phyloP scores from a whole-genome alignment of 306 rosid genomes.

The Prunus armeniaca region DNA sequence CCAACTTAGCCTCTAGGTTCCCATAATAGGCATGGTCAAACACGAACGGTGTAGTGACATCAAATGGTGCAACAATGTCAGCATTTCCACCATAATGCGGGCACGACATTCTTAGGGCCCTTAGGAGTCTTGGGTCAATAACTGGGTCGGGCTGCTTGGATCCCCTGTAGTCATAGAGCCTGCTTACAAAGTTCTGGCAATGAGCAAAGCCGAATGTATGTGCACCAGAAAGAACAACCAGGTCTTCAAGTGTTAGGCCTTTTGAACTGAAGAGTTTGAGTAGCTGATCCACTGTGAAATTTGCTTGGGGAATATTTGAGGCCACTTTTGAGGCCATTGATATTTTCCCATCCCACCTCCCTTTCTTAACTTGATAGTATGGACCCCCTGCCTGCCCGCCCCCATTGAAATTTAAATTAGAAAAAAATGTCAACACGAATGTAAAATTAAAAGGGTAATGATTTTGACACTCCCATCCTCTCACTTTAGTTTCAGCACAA shows the following conservation, averaged over 20 bases:
- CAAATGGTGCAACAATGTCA: conserved; percentile 76
- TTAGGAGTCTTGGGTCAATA: conserved; percentile 54
- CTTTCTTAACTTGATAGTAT: conserved; percentile 74
- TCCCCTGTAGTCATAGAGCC: conserved; percentile 57
- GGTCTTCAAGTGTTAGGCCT: conserved; percentile 60
- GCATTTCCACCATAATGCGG: conserved; percentile 66
- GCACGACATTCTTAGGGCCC: conserved; percentile 72
- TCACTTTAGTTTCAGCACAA: no score
- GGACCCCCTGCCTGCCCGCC: conserved; percentile 80
- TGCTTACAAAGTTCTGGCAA: conserved; percentile 56
- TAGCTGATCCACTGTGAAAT: conserved; percentile 67
- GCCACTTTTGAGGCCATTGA: conserved; percentile 79
- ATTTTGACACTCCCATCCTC: not conserved
- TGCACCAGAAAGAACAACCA: conserved; percentile 87
- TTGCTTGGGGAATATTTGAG: conserved; percentile 70
- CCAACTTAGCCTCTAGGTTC: conserved; percentile 62
- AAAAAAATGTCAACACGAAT: not conserved
- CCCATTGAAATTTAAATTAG: not conserved
- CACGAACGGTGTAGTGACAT: conserved; percentile 73
- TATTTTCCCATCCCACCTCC: conserved; percentile 89
- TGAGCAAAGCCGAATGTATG: conserved; percentile 89
- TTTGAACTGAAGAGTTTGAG: conserved; percentile 75
- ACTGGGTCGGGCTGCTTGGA: conserved; percentile 61
- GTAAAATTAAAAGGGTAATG: not conserved
- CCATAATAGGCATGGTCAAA: conserved; percentile 85